Conservation (phyloP, 2,329 filamentous ascomycete species). For the Trichoderma brevicompactum region DNA sequence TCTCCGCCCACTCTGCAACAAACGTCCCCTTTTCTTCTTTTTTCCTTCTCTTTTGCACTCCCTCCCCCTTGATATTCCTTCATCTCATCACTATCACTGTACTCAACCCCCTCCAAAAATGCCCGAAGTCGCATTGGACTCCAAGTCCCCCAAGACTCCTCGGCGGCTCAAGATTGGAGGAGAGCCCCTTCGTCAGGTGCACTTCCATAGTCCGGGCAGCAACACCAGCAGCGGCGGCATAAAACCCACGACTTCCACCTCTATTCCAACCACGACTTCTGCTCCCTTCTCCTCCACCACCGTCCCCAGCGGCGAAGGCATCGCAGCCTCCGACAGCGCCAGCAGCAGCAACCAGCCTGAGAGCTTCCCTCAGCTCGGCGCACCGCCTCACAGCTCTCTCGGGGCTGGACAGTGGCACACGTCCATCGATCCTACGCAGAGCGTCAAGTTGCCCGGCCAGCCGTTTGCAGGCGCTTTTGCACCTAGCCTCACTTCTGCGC, state of each 20-base stretch:
- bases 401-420: conserved; percentile 41
- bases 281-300: background rate
- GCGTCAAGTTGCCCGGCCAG: conserved; percentile 36
- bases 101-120: conserved; percentile 29
- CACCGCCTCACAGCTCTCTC: conserved; percentile 32
- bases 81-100: conserved; percentile 1
- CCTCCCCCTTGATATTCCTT: background rate
- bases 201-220: conserved; percentile 34
- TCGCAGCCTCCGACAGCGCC: background rate
- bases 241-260: conserved; percentile 11
- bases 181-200: conserved; percentile 42
- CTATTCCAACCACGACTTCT: conserved; percentile 11
- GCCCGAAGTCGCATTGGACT: conserved; percentile 36
- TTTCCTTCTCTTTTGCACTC: conserved; percentile 3
- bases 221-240: background rate
- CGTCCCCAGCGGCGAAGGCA: conserved; percentile 18
- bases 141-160: conserved; percentile 40
- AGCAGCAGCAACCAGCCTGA: conserved; percentile 32
- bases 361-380: conserved; percentile 40
- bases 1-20: background rate
- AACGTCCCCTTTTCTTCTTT: conserved; percentile 10
- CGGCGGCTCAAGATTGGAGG: conserved; percentile 37
- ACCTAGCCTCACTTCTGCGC: conserved; percentile 18
- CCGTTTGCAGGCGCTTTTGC: conserved; percentile 31
- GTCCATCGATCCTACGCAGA: conserved; percentile 43